Percentiles rank a stretch among this genome's conserved stretches.
phyloP scores from a whole-genome alignment of 352 stramenopile genomes.

The Phytophthora sansomeana region DNA sequence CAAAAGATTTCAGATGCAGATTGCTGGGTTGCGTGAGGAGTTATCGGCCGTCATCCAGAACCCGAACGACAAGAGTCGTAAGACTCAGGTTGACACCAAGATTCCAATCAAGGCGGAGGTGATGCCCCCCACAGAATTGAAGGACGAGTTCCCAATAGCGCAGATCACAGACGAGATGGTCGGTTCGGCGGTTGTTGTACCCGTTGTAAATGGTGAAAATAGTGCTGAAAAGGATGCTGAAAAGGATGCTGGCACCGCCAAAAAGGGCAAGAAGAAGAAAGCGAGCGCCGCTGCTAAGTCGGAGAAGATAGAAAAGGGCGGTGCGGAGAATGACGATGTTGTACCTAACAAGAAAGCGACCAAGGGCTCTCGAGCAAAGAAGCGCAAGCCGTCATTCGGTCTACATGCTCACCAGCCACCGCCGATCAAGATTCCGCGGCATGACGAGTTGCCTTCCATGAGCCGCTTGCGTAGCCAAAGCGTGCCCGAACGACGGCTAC shows the following conservation, averaged over 20 bases:
- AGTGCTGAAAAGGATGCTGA: background rate
- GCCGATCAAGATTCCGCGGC: constrained; percentile 73
- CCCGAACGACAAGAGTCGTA: constrained; percentile 86
- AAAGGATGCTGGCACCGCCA: constrained; percentile 1
- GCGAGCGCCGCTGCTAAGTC: constrained; percentile 14
- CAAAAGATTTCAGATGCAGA: constrained; percentile 72
- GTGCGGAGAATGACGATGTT: background rate
- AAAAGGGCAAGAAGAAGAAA: constrained; percentile 39
- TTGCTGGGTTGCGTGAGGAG: constrained; percentile 66
- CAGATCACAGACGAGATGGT: constrained; percentile 25
- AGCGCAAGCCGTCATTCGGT: constrained; percentile 42
- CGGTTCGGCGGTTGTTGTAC: constrained; percentile 10
- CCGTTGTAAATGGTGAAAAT: too few relatives aligned
- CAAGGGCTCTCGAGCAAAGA: constrained; percentile 29
- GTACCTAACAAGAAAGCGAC: constrained; percentile 13
- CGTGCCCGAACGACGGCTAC: constrained; percentile 46
- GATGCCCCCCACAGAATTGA: constrained; percentile 11
- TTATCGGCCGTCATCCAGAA: constrained; percentile 85
- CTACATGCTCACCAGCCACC: constrained; percentile 46
- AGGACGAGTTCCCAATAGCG: constrained; percentile 24
- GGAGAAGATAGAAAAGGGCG: background rate
- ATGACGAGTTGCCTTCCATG: constrained; percentile 47
- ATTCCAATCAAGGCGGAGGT: constrained; percentile 33
- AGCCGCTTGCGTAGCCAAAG: constrained; percentile 52
- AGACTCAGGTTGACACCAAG: constrained; percentile 71